phyloP scores from a whole-genome alignment of 805 yeast species.

The Lachancea sp. region DNA sequence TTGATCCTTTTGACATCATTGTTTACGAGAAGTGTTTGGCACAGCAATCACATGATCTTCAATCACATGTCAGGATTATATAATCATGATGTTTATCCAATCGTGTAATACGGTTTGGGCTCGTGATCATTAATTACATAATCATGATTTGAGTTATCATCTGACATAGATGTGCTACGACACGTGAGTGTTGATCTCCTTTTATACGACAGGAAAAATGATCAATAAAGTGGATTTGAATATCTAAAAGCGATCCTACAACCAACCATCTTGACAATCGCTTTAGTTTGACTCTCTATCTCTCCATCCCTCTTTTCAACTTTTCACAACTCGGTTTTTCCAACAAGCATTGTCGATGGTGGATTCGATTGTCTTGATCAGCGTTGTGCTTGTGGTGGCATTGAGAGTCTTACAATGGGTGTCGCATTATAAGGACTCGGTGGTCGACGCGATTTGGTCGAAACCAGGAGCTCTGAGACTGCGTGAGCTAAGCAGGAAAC shows the following conservation, averaged over 20 bases:
- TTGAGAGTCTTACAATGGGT: slow-evolving; percentile 23
- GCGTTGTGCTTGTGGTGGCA: slow-evolving; percentile 15
- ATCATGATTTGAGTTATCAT: not conserved
- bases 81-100: too few species aligned
- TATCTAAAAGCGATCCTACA: too few species aligned
- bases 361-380: slow-evolving; percentile 1
- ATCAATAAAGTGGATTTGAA: not conserved
- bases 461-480: slow-evolving; percentile 25
- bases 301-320: too few species aligned
- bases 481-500: slow-evolving; percentile 37
- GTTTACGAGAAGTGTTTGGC: too few species aligned
- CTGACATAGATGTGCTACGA: not conserved
- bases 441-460: slow-evolving; percentile 18
- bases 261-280: too few species aligned
- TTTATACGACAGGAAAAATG: not conserved
- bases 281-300: too few species aligned
- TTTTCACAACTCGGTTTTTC: too few species aligned
- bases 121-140: too few species aligned
- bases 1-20: too few species aligned
- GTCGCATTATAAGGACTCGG: slow-evolving; percentile 15
- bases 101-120: too few species aligned
- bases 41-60: not conserved
- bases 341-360: slow-evolving; percentile 1
- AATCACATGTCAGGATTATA: not conserved
- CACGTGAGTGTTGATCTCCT: not conserved